Conservation (phyloP, 306 rosid species). For the Dryas alaskensis region DNA sequence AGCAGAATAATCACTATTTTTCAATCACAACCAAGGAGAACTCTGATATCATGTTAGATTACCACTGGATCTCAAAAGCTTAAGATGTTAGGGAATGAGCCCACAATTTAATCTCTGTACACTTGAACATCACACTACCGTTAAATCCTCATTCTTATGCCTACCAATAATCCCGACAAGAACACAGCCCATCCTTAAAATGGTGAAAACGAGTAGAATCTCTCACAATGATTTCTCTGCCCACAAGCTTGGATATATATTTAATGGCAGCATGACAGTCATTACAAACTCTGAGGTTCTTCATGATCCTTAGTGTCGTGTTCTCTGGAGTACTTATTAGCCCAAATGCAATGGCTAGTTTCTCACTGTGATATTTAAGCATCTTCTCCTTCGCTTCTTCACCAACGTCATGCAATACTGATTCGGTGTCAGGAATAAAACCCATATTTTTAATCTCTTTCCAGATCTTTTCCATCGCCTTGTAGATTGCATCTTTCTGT, state of each 20-base stretch:
- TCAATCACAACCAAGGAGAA: not conserved
- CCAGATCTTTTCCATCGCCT: slow-evolving; percentile 65
- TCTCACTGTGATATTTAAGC: slow-evolving; percentile 75
- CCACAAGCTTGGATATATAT: slow-evolving; percentile 76
- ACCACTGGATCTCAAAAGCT: too few relatives aligned
- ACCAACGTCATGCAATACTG: slow-evolving; percentile 72
- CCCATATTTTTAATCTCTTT: slow-evolving; percentile 78
- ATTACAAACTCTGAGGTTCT: slow-evolving; percentile 85
- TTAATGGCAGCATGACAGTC: slow-evolving; percentile 86
- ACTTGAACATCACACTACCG: not conserved
- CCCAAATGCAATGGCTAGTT: slow-evolving; percentile 80
- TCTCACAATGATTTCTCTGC: slow-evolving; percentile 75
- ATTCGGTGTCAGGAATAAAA: slow-evolving; percentile 49
- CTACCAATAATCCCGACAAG: slow-evolving; percentile 87
- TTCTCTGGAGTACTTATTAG: slow-evolving; percentile 62
- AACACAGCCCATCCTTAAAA: slow-evolving; percentile 73
- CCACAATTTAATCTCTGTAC: not conserved
- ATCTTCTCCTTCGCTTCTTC: slow-evolving; percentile 73
- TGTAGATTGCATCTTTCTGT: slow-evolving; percentile 66
- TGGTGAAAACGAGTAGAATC: slow-evolving; percentile 82
- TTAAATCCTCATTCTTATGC: slow-evolving; percentile 15
- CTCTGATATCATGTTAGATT: too few relatives aligned
- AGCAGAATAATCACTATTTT: not conserved
- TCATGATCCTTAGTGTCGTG: slow-evolving; percentile 63
- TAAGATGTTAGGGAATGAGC: too few relatives aligned